Base-by-base conservation (phyloP, 495 filamentous ascomycete genomes). In the Neurospora tetraspora region DNA sequence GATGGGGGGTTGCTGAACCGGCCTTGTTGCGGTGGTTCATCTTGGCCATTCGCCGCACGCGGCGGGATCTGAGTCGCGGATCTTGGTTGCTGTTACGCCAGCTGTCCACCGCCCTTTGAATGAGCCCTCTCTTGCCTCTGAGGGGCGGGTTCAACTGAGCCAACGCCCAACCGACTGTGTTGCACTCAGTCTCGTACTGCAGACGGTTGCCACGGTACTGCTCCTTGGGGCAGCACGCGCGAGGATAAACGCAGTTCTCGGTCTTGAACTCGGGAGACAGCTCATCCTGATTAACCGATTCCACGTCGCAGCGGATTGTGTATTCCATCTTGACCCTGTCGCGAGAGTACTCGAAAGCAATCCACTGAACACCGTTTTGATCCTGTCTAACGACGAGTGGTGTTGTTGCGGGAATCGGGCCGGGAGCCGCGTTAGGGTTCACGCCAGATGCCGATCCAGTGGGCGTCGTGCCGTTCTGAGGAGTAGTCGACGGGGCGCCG, bases 281-380 rank as follows among this genome's bases (percentile, higher is more conserved):
- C 59, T 87, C 90, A 69, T 98, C 94, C 69, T 95, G 92, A 79
- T 93, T 94, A 61, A 99, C 94, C 1, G 94, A 97, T 82, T 98
- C 96, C 31, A 98, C 96, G 77, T 99, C 96, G 78, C 96, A 99
- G 40, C 96, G 91, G 78, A 99, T 99, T 1, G 94, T 97, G 81
- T 99, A 99, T 80, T 97, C 96, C 94, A 98, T 97, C 88, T 99
- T 99, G 75, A 99, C 94, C 38, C 96, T 87, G 80, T 99, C 96
- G 36, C 96, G 90, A 18, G 96, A 98, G 81, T 99, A 99, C 78
- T 99, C 96, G 72, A 99, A 99, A 4, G 94, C 93, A 75, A 99
- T 99, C 96, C 96, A 98, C 79, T 99, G 96, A 12, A 98, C 96
- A 18, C 96, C 96, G 75, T 97, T 98, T 77, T 92, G 92, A 77